Percentiles rank a stretch among this genome's conserved stretches.
These are phyloP conservation scores for Posidonia oceanica DNA, from an alignment of 116 monocot genomes.

Conservation along the genomic window DNA sequence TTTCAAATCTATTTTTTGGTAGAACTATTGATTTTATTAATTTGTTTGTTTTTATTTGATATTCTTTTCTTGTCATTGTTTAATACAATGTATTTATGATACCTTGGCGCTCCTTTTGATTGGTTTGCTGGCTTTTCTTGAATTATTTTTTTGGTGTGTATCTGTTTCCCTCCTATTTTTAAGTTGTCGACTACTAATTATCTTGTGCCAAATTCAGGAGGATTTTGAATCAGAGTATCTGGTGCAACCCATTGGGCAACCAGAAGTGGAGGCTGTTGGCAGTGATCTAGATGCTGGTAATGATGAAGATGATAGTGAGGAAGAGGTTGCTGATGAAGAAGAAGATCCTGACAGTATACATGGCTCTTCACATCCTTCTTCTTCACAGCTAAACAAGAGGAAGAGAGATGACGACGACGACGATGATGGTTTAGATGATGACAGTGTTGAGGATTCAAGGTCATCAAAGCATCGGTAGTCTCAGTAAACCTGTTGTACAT, in stretches of 20 bases:
- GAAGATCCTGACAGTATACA: conserved; percentile 12
- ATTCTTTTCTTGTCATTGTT: no score
- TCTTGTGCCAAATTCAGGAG: conserved; percentile 15
- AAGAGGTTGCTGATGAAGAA: conserved; percentile 51
- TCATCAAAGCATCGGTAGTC: conserved; percentile 27
- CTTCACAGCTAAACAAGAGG: conserved; percentile 34
- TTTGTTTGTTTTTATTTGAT: no score
- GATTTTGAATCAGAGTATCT: conserved; percentile 40
- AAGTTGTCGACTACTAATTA: neutral
- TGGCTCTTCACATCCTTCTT: conserved; percentile 4
- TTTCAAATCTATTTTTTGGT: no score
- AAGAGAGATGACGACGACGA: conserved; percentile 24
- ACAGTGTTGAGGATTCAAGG: conserved; percentile 31
- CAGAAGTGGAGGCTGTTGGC: neutral
- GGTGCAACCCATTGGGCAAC: conserved; percentile 31
- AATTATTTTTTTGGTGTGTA: neutral
- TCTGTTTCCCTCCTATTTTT: neutral
- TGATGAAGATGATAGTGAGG: conserved; percentile 33
- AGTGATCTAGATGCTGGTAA: conserved; percentile 30
- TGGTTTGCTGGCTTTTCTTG: neutral
- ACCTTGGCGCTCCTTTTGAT: no score
- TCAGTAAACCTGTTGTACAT: conserved; percentile 8
- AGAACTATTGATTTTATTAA: no score
- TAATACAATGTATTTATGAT: no score
- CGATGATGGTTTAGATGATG: conserved; percentile 10